These are phyloP conservation scores for Geranium rotundifolium DNA, from an alignment of 345 rosid genomes.

Conservation along the genomic window DNA sequence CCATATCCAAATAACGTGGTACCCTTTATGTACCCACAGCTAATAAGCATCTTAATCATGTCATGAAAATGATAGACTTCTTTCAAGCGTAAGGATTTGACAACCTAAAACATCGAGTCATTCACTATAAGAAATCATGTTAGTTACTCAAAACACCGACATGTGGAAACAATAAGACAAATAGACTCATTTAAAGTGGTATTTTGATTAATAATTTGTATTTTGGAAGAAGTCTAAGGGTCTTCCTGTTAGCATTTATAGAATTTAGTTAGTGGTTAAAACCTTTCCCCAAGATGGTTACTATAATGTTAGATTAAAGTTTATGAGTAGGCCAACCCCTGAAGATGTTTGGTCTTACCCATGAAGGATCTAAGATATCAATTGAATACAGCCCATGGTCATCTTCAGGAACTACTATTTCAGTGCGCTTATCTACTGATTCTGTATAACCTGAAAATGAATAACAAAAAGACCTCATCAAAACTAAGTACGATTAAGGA, in stretches of 20 bases:
- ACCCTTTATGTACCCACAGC: slow-evolving; percentile 69
- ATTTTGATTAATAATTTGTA: too few relatives aligned
- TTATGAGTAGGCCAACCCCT: neutral
- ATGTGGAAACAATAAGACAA: too few relatives aligned
- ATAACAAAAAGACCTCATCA: slow-evolving; percentile 1
- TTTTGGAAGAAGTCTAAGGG: too few relatives aligned
- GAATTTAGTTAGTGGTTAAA: too few relatives aligned
- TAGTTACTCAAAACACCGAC: too few relatives aligned
- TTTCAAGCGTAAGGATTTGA: slow-evolving; percentile 43
- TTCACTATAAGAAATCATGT: too few relatives aligned
- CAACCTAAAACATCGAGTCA: slow-evolving; percentile 34
- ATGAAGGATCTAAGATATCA: slow-evolving; percentile 73
- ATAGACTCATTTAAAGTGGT: too few relatives aligned
- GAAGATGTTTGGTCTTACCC: slow-evolving; percentile 27
- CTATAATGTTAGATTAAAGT: too few relatives aligned
- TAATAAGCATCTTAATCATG: slow-evolving; percentile 72
- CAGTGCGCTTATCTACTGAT: slow-evolving; percentile 42
- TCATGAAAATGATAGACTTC: slow-evolving; percentile 85
- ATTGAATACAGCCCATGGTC: slow-evolving; percentile 78
- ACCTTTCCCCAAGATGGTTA: too few relatives aligned
- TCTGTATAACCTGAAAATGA: slow-evolving; percentile 73
- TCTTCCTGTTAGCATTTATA: too few relatives aligned
- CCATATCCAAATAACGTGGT: slow-evolving; percentile 79
- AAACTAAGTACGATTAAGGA: neutral
- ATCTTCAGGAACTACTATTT: slow-evolving; percentile 73